Conservation (phyloP, 1,284 basidiomycete species). For the Volvariella surrecta region DNA sequence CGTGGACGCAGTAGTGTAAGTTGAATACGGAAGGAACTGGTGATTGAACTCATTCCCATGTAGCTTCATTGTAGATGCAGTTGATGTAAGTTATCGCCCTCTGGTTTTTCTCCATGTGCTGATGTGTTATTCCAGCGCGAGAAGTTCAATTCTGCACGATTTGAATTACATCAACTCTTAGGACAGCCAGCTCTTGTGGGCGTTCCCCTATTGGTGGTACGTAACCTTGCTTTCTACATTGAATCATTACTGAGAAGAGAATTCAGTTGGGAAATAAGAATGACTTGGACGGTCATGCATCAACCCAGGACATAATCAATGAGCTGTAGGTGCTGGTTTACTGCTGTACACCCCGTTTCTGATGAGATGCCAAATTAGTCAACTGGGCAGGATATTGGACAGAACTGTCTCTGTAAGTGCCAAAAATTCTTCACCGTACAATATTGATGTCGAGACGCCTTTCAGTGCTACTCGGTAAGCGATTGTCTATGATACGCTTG, state of each 20-base stretch:
- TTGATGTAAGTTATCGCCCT: slow-evolving; percentile 51
- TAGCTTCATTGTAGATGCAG: slow-evolving; percentile 87
- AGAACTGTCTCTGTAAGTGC: slow-evolving; percentile 75
- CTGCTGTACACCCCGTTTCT: slow-evolving; percentile 5
- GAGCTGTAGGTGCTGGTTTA: slow-evolving; percentile 52
- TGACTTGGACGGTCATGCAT: slow-evolving; percentile 73
- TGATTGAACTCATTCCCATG: not conserved
- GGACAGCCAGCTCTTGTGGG: slow-evolving; percentile 64
- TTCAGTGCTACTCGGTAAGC: slow-evolving; percentile 70
- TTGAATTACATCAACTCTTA: slow-evolving; percentile 86
- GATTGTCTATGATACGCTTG: slow-evolving; percentile 16
- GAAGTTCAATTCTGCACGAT: slow-evolving; percentile 80
- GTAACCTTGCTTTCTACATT: slow-evolving; percentile 15
- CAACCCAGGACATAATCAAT: slow-evolving; percentile 82
- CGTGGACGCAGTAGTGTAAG: slow-evolving; percentile 90
- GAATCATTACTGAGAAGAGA: not conserved
- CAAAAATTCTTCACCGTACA: slow-evolving; percentile 8
- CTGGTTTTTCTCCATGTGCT: slow-evolving; percentile 1
- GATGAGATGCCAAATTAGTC: slow-evolving; percentile 29
- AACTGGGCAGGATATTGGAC: slow-evolving; percentile 77
- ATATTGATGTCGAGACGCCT: slow-evolving; percentile 3
- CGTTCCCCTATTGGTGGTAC: slow-evolving; percentile 83
- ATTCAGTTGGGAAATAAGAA: slow-evolving; percentile 89
- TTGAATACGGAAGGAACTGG: slow-evolving; percentile 10
- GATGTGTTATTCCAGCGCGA: slow-evolving; percentile 40